Conservation (phyloP, 2,329 filamentous ascomycete genomes). For the Aspergillus pseudoglaucus region DNA sequence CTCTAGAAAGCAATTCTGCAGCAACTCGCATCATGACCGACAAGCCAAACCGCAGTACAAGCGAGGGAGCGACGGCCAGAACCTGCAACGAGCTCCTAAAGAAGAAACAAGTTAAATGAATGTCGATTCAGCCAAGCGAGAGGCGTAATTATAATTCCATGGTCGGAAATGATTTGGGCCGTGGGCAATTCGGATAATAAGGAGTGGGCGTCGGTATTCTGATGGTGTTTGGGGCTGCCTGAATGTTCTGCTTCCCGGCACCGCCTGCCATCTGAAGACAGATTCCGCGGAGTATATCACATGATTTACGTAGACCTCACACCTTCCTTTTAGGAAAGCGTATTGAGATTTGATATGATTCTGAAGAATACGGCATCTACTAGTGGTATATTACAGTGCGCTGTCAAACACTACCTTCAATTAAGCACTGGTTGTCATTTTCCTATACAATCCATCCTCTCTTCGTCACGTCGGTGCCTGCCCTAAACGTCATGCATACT, state of each 20-base stretch:
- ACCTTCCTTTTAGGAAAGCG: no score
- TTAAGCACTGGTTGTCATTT: no score
- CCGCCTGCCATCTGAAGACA: background rate
- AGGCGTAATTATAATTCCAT: background rate
- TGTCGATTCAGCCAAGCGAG: background rate
- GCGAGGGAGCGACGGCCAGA: background rate
- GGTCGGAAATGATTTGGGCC: background rate
- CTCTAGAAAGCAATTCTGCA: constrained; percentile 17
- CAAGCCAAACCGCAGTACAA: constrained; percentile 4
- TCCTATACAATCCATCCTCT: no score
- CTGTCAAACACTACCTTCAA: no score
- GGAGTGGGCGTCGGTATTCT: background rate
- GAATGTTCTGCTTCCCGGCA: background rate
- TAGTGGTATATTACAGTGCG: no score
- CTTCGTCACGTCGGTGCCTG: no score
- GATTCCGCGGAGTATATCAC: no score
- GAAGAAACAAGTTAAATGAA: background rate
- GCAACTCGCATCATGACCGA: constrained; percentile 24
- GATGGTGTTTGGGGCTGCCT: background rate
- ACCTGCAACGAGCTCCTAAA: background rate
- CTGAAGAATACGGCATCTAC: no score
- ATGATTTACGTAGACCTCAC: no score
- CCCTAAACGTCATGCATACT: no score
- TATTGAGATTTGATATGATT: no score
- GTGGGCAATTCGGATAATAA: background rate